phyloP scores from a whole-genome alignment of 2,329 filamentous ascomycete genomes.

The Apiospora kogelbergensis region DNA sequence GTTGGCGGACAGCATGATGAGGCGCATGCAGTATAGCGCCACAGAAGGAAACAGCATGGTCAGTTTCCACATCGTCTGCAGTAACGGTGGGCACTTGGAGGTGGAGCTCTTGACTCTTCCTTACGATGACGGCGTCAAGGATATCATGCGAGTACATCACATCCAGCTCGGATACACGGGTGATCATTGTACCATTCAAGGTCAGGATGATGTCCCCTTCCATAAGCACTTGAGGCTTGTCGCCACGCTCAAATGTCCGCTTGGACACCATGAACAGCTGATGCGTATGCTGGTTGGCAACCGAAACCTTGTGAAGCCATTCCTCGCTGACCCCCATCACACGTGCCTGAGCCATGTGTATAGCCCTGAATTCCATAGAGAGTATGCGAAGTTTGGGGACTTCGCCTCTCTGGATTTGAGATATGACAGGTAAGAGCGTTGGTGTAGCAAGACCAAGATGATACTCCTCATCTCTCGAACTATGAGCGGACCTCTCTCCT shows the following conservation, averaged over 20 bases:
- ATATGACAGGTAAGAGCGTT: slow-evolving; percentile 83
- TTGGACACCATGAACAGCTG: slow-evolving; percentile 99
- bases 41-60: slow-evolving; percentile 90
- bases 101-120: slow-evolving; percentile 76
- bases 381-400: slow-evolving; percentile 84
- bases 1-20: slow-evolving; percentile 93
- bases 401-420: slow-evolving; percentile 77
- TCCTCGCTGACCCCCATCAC: slow-evolving; percentile 97
- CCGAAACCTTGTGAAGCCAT: slow-evolving; percentile 89
- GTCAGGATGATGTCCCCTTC: slow-evolving; percentile 94
- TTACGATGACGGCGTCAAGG: slow-evolving; percentile 82
- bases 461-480: slow-evolving; percentile 90
- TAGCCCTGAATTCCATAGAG: slow-evolving; percentile 90
- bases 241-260: slow-evolving; percentile 65
- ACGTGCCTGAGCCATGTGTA: slow-evolving; percentile 94
- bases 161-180: slow-evolving; percentile 87
- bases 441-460: slow-evolving; percentile 90
- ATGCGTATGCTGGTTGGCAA: slow-evolving; percentile 86
- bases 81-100: slow-evolving; percentile 82
- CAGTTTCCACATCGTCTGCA: slow-evolving; percentile 88
- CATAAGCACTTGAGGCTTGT: slow-evolving; percentile 59
- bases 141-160: slow-evolving; percentile 90
- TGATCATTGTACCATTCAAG: slow-evolving; percentile 88
- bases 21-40: slow-evolving; percentile 90
- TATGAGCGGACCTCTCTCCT: slow-evolving; percentile 78